These are phyloP conservation scores for Camelina neglecta DNA, from an alignment of 345 rosid species.

Conservation along the genomic window DNA sequence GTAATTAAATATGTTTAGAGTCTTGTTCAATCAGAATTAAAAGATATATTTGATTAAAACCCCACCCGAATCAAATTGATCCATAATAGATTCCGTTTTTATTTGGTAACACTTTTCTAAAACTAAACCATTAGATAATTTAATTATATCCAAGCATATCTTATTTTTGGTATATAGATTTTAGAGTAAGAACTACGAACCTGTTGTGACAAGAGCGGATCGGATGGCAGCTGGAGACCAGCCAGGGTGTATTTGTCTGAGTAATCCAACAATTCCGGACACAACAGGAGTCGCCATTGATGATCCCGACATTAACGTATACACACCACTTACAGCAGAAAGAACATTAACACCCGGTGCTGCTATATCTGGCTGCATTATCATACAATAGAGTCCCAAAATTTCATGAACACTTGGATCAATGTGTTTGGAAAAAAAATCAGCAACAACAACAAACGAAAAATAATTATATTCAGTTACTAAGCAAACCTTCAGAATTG, in stretches of 20 bases:
- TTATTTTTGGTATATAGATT: not conserved
- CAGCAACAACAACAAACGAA: not conserved
- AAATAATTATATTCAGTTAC: not conserved
- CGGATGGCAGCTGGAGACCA: constrained; percentile 59
- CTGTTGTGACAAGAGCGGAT: constrained; percentile 60
- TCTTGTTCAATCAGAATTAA: not conserved
- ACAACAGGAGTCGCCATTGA: constrained; percentile 54
- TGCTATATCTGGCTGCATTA: constrained; percentile 55
- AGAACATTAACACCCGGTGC: constrained; percentile 54
- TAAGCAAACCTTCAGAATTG: constrained; percentile 39
- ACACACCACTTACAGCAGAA: constrained; percentile 42
- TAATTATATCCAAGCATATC: too few species aligned
- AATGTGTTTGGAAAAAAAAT: not conserved
- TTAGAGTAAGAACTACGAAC: constrained; percentile 27
- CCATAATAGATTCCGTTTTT: not conserved
- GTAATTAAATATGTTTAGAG: constrained; percentile 1
- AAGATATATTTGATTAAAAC: not conserved
- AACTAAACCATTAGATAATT: too few species aligned
- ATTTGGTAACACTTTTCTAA: not conserved
- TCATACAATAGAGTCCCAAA: constrained; percentile 1
- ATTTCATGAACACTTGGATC: not conserved
- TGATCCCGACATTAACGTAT: constrained; percentile 44
- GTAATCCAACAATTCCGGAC: constrained; percentile 50
- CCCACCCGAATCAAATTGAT: not conserved
- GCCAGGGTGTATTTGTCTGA: constrained; percentile 43